Evolutionary conservation across 306 rosid genomes (phyloP).

Genomic region (Potentilla sterilis): DNA sequence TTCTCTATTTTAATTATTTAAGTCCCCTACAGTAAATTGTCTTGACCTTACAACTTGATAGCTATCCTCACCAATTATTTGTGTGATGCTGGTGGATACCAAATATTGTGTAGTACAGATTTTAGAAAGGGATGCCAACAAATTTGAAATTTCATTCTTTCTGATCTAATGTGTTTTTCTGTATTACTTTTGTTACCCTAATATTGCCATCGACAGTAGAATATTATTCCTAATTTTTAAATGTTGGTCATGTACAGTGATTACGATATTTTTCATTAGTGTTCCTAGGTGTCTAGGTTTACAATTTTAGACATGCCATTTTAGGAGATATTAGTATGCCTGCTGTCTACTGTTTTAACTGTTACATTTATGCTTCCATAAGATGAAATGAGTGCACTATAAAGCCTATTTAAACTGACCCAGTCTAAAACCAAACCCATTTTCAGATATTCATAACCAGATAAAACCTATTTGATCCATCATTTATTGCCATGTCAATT

Average conservation of each 20-base stretch:
- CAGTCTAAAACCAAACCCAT: not conserved
- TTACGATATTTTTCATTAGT: not conserved
- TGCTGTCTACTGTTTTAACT: not conserved
- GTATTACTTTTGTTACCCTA: not conserved
- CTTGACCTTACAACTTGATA: not conserved
- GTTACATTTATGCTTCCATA: not conserved
- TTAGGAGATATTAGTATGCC: not conserved
- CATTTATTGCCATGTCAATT: no score
- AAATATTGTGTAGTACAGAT: not conserved
- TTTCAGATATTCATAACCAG: no score
- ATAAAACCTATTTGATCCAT: no score
- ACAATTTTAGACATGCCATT: not conserved
- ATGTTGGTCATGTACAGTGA: not conserved
- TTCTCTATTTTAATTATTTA: not conserved
- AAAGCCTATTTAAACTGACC: not conserved
- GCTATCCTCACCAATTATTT: not conserved
- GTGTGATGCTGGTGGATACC: slow-evolving; percentile 2
- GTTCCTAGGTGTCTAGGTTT: not conserved
- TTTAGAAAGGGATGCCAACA: not conserved
- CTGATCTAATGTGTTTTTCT: not conserved
- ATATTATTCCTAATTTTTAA: not conserved
- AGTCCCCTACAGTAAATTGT: not conserved
- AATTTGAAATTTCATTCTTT: not conserved
- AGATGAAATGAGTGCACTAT: not conserved
- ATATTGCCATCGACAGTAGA: not conserved